These are phyloP conservation scores for Pestalotiopsis sp. DNA, from an alignment of 2,329 filamentous ascomycete species.

Conservation along the genomic window DNA sequence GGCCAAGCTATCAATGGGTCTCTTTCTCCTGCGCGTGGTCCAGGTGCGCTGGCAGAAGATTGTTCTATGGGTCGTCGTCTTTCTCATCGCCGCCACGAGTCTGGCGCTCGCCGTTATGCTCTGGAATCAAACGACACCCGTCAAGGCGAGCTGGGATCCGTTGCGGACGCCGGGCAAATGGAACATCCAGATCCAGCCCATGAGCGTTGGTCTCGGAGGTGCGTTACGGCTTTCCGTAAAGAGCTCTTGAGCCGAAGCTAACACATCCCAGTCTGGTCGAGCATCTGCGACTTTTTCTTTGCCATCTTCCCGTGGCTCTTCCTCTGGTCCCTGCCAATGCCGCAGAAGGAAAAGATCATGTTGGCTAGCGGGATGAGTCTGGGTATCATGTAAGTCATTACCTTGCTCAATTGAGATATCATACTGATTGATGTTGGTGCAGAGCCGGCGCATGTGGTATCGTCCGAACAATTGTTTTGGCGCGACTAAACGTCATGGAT, in stretches of 20 bases:
- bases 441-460: constrained; percentile 37
- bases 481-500: constrained; percentile 24
- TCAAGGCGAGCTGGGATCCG: constrained; percentile 36
- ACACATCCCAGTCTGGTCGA: constrained; percentile 33
- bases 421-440: constrained; percentile 8
- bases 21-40: constrained; percentile 38
- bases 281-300: constrained; percentile 29
- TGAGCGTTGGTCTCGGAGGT: constrained; percentile 37
- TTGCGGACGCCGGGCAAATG: constrained; percentile 34
- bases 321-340: constrained; percentile 25
- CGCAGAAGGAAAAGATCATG: constrained; percentile 28
- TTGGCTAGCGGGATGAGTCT: constrained; percentile 28
- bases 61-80: constrained; percentile 32
- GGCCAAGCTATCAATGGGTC: constrained; percentile 39
- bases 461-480: constrained; percentile 26
- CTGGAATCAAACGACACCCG: constrained; percentile 38
- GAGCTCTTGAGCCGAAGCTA: not conserved
- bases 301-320: constrained; percentile 29
- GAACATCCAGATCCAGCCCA: constrained; percentile 35
- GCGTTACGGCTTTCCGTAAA: not conserved
- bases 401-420: not conserved
- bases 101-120: constrained; percentile 33
- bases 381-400: constrained; percentile 25
- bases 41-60: constrained; percentile 34
- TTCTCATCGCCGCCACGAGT: constrained; percentile 31